Evolutionary conservation across 441 rosid species (phyloP), one percentile per base, ranked within the genome.

Genomic region (Erodium moschatum): DNA sequence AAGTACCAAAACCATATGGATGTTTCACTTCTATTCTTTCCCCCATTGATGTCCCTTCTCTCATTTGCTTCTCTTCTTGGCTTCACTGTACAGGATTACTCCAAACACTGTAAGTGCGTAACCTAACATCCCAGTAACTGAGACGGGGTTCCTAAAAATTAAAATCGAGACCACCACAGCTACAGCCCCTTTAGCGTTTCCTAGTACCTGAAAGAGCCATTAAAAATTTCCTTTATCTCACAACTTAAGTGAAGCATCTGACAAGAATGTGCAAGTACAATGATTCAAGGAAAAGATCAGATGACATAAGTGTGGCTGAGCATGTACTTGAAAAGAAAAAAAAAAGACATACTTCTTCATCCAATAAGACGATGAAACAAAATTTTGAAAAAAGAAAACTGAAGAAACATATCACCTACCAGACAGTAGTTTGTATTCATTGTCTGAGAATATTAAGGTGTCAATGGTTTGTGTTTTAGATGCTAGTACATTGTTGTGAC

Each of bases 151-250:
- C 67, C 83, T 86, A 71, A 86, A 86, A 60, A 86, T 86, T 67
- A 83, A 80, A 70, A 86, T 85, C 0, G 87, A 86, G 16, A 86
- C 78, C 70, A 86, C 91, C 75, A 86, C 89, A 7, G 89, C 91
- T 46, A 85, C 87, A 19, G 91, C 88, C 54, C 89, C 91, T 76
- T 86, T 86, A 3, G 91, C 91, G 64, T 86, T 86, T 76, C 91
- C 91, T 72, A 86, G 81, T 61, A 86, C 91, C 89, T 86, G 78
- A 69, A 67, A 54, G 50, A 54, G 7, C 72, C 29, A 38, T 42
- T 65, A 44, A 44, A 44, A 44, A 9, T 24, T 3, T 44, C n/a
- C 50, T 44, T 0, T 1, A 12, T 44, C 9, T 44, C 50, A 44
- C n/a, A 44, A 44, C 50, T 9, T 44, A 44, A 6, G 11, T 40